phyloP scores from a whole-genome alignment of 2,329 filamentous ascomycete species.

The Botrytis fabae region DNA sequence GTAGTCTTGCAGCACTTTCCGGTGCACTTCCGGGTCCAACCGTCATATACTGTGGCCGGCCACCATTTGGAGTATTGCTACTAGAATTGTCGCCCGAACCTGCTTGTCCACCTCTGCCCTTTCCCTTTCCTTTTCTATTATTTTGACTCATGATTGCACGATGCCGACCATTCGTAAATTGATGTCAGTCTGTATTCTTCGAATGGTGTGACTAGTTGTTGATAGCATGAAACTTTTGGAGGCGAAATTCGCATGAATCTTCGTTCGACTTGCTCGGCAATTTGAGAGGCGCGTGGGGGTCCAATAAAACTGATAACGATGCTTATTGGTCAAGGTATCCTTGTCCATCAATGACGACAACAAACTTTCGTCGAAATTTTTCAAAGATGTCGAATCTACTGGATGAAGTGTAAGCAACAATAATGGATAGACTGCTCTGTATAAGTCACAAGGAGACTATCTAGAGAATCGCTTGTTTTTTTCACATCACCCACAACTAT shows the following conservation, averaged over 20 bases:
- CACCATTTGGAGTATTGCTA: conserved; percentile 20
- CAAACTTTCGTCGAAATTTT: conserved; percentile 5
- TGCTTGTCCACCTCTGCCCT: conserved; percentile 26
- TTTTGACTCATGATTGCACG: conserved; percentile 58
- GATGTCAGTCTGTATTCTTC: not conserved
- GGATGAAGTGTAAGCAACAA: not conserved
- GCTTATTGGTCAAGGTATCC: conserved; percentile 19
- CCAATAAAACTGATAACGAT: not conserved
- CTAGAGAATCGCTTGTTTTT: not conserved
- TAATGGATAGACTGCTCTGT: not conserved
- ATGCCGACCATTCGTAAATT: conserved; percentile 29
- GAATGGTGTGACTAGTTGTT: conserved; percentile 2
- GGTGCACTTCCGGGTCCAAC: conserved; percentile 81
- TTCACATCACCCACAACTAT: not conserved
- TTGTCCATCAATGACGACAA: conserved; percentile 16
- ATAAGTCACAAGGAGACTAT: not conserved
- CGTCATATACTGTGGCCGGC: conserved; percentile 74
- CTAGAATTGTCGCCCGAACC: conserved; percentile 25
- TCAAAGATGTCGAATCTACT: not conserved
- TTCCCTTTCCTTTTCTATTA: conserved; percentile 55
- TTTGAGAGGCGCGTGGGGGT: conserved; percentile 10
- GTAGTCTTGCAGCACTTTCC: conserved; percentile 76
- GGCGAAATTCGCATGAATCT: conserved; percentile 20
- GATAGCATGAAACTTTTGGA: conserved; percentile 23
- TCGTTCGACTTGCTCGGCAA: conserved; percentile 14